These are phyloP conservation scores for Oryza glumipatula DNA, from an alignment of 176 grass and related monocot genomes.

Conservation along the genomic window DNA sequence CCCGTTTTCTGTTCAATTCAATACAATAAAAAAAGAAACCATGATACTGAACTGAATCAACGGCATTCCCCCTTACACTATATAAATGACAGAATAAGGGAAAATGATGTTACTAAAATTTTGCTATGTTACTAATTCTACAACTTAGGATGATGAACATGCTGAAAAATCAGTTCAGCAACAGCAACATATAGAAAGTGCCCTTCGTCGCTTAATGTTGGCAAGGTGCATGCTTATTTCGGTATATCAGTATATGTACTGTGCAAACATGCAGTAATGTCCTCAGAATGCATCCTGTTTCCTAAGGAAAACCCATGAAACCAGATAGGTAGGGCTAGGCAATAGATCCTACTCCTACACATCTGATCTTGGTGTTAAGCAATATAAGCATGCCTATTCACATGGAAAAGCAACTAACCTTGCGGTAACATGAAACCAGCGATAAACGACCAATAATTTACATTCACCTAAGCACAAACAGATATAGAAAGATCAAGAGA, in stretches of 20 bases:
- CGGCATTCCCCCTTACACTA: not conserved
- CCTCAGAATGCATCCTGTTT: not conserved
- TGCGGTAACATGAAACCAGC: not conserved
- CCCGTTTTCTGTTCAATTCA: no score
- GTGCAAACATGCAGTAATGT: not conserved
- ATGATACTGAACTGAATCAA: no score
- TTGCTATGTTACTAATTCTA: not conserved
- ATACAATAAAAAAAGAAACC: no score
- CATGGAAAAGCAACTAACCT: constrained; percentile 2
- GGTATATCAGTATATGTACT: not conserved
- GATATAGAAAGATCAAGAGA: not conserved
- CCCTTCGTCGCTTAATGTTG: not conserved
- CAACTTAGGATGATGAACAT: not conserved
- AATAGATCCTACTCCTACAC: not conserved
- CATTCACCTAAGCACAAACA: not conserved
- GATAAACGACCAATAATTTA: not conserved
- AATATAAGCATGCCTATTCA: not conserved
- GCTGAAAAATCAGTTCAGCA: not conserved
- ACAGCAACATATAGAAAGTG: not conserved
- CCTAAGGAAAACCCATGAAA: not conserved
- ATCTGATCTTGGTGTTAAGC: not conserved
- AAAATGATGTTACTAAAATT: not conserved
- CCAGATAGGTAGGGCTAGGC: not conserved
- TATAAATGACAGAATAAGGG: not conserved
- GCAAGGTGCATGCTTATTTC: not conserved